Evolutionary conservation across 306 rosid genomes (phyloP).

Genomic region (Mucuna pruriens): DNA sequence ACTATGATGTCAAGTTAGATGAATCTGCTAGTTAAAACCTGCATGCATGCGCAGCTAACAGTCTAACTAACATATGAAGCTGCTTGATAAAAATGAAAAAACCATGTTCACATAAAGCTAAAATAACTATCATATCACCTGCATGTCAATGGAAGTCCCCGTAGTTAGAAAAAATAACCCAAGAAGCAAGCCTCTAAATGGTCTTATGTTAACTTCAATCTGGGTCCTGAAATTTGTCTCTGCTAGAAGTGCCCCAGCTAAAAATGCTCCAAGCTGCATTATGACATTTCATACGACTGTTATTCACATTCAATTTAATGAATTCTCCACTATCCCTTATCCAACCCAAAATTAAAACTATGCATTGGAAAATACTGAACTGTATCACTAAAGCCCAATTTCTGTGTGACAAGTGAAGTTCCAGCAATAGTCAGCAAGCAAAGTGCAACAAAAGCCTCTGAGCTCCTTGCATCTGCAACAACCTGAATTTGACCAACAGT

Average conservation of each 20-base stretch:
- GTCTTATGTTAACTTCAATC: conserved; percentile 98
- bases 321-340: conserved; percentile 1
- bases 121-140: conserved; percentile 54
- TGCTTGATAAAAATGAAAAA: not conserved
- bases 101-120: not conserved
- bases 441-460: conserved; percentile 99
- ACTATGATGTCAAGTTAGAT: conserved; percentile 23
- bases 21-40: conserved; percentile 8
- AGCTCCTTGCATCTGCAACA: conserved; percentile 96
- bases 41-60: not conserved
- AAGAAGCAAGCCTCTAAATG: conserved; percentile 93
- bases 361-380: conserved; percentile 47
- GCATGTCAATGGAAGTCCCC: conserved; percentile 86
- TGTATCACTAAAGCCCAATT: conserved; percentile 97
- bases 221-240: conserved; percentile 97
- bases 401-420: conserved; percentile 87
- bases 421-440: conserved; percentile 94
- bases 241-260: conserved; percentile 96
- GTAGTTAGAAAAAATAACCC: conserved; percentile 90
- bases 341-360: conserved; percentile 17
- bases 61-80: not conserved
- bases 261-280: conserved; percentile 95
- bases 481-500: conserved; percentile 65
- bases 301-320: conserved; percentile 12
- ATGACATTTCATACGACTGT: conserved; percentile 37